Evolutionary conservation across 2,329 filamentous ascomycete genomes (phyloP), one percentile per base, ranked within the genome.

Genomic region (Septoria petroselini): DNA sequence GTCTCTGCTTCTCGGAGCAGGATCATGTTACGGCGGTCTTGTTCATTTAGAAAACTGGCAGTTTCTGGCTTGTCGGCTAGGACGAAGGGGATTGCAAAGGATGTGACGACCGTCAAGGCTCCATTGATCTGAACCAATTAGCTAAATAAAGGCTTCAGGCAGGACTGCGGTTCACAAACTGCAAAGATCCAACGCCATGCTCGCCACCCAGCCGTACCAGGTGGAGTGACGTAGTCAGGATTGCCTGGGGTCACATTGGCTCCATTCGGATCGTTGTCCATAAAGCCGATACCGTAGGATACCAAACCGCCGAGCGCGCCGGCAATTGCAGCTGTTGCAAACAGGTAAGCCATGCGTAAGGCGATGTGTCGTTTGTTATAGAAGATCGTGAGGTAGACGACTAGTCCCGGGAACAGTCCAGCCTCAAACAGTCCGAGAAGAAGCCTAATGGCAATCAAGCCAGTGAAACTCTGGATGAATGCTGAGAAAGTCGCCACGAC

Each of bases 361-460:
- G 84, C 85, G 1, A 88, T 76, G 67, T 90, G 85, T 29, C 77
- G 76, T 61, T 84, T 84, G 39, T 80, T 85, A 69, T 89, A 90
- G 72, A 88, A 89, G 55, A 88, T 77, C 0, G 85, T 88, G 14
- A 90, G 73, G 59, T 87, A 87, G 3, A 54, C 33, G 23, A 52
- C 25, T n/a, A 51, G 15, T 12, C 46, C 50, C 4, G 48, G 41
- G 18, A 52, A 48, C n/a, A 47, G 29, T 8, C 46, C 68, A 4
- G 46, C 46, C 23, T 58, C 55, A 11, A 58, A 40, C 15, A 49
- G 17, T 9, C 54, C 54, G 7, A 57, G 41, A 38, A 55, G 43
- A 12, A 58, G 50, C 33, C 55, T 33, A n/a, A 35, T 27, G 9
- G 27, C 41, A 15, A 53, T 21, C 15, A 54, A 38, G 11, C 51